Percentiles rank a stretch among this genome's conserved stretches.
Evolutionary conservation across 2,329 filamentous ascomycete species (phyloP).

Genomic region (Microcera coccophila): DNA sequence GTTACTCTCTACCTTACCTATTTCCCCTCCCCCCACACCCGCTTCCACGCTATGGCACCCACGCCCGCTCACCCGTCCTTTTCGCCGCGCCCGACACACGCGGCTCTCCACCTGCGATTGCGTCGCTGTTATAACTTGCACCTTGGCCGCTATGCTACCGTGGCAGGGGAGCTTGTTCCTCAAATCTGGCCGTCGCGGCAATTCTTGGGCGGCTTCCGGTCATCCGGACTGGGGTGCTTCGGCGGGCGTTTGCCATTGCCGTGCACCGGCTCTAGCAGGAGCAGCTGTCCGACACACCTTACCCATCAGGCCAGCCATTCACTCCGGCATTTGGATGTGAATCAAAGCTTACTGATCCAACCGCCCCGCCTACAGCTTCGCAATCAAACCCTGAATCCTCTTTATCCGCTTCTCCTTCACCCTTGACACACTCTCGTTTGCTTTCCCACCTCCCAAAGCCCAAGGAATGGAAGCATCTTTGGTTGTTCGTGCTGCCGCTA

Average conservation of each 20-base stretch:
- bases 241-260: conserved; percentile 1
- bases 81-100: not conserved
- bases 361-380: not conserved
- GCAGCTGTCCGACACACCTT: not conserved
- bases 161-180: not conserved
- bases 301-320: not conserved
- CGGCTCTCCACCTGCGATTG: not conserved
- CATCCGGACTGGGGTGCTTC: not conserved
- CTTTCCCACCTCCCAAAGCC: conserved; percentile 1
- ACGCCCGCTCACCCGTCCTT: not conserved
- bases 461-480: conserved; percentile 16
- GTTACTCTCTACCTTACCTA: not conserved
- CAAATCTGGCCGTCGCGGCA: not conserved
- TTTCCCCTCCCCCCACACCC: not conserved
- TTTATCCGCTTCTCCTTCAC: conserved; percentile 6
- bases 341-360: too few species aligned
- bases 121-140: not conserved
- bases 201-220: not conserved
- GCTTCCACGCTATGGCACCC: not conserved
- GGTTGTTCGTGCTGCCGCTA: conserved; percentile 19
- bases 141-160: not conserved
- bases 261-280: not conserved
- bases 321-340: not conserved
- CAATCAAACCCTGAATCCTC: not conserved
- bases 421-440: conserved; percentile 7